Base-by-base conservation (phyloP, 495 filamentous ascomycete species). In the Penicillium flavigenum region DNA sequence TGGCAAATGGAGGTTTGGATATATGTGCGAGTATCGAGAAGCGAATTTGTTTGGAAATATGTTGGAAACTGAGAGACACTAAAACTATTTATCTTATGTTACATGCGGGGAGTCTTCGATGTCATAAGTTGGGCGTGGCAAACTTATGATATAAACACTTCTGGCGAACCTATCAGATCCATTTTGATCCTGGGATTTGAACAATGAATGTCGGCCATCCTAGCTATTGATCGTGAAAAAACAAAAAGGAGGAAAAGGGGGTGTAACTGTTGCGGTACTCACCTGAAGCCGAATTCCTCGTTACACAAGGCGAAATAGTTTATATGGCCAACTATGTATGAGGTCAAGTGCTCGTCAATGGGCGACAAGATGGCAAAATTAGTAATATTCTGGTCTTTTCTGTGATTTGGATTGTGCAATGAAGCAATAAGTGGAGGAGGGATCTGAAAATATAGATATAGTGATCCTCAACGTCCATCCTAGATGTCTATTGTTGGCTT, bases 131-230 rank as follows among this genome's bases (percentile, higher is more conserved):
- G 47, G 17, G 38, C 14, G 64, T 67, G 64, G 64, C 64, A 54
- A 65, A 56, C 44, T 36, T 62, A 64, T 67, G 64, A 67, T 67
- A 51, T 58, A 62, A 64, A 64, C 51, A 64, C 59, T 67, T 34
- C 26, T 4, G 44, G 20, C 20, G 26, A 36, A 52, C 59, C 49
- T 45, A 51, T 50, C 19, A 50, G n/a, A 41, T 22, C 5, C 12
- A 36, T 39, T 2, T 24, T 19, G 17, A 50, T 34, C 41, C 27
- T 42, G 5, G 26, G 19, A 12, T 50, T 45, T 55, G 29, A 44
- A 26, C 14, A 14, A 29, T 9, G 16, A 29, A 56, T 10, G 26
- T 59, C 42, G 43, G 5, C 2, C 11, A 4, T 52, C 6, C 17
- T 11, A 29, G 14, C 0, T 6, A 17, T 29, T 26, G 26, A 4